phyloP scores from a whole-genome alignment of 371 early-diverging fungal genomes.

The Apophysomyces trapeziformis region DNA sequence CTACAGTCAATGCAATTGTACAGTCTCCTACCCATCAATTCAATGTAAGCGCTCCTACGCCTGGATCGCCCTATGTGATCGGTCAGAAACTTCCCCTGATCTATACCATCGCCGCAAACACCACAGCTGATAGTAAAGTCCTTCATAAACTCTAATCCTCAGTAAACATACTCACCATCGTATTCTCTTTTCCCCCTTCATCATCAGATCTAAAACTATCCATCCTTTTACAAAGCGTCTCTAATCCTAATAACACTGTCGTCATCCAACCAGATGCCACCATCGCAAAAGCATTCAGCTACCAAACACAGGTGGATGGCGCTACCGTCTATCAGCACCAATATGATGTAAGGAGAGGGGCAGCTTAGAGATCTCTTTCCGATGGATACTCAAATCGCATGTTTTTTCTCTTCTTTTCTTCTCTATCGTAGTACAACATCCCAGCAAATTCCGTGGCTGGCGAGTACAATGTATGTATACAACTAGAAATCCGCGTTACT shows the following conservation, averaged over 20 bases:
- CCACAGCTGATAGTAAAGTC: conserved; percentile 35
- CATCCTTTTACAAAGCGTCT: conserved; percentile 21
- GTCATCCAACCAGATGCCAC: conserved; percentile 24
- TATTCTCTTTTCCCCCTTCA: not conserved
- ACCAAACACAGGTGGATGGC: conserved; percentile 27
- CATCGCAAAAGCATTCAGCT: conserved; percentile 40
- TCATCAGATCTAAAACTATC: conserved; percentile 28
- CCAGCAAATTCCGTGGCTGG: conserved; percentile 35
- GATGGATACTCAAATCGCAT: not conserved
- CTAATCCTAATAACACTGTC: conserved; percentile 21
- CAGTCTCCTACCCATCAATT: conserved; percentile 29
- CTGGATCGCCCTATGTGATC: conserved; percentile 38
- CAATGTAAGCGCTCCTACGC: conserved; percentile 36
- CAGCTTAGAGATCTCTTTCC: not conserved
- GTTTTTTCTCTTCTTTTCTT: not conserved
- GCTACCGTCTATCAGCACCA: conserved; percentile 42
- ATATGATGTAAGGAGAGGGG: conserved; percentile 28
- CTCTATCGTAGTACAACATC: conserved; percentile 32
- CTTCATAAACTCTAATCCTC: not conserved
- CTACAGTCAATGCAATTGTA: conserved; percentile 24
- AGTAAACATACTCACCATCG: conserved; percentile 5
- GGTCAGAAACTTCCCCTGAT: conserved; percentile 46
- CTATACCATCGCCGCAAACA: conserved; percentile 31
- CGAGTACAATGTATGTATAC: conserved; percentile 24
- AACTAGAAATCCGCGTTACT: no score